Base-by-base conservation (phyloP, 768 basidiomycete species). In the Lactarius vividus region DNA sequence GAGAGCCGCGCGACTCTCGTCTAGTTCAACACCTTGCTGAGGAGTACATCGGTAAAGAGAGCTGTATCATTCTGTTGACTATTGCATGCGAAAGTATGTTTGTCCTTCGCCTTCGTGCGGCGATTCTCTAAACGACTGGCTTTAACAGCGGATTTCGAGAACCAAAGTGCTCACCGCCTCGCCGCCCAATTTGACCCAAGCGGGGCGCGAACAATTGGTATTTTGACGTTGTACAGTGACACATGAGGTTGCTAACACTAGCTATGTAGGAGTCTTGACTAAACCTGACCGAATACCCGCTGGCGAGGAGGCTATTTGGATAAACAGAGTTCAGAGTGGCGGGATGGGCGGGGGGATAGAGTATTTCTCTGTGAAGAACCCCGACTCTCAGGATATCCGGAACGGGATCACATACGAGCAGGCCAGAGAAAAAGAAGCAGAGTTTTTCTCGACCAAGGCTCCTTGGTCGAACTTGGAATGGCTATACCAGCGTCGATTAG, bases 181-280 rank as follows among this genome's bases (percentile, higher is more conserved):
- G 84, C 88, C 0, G 87, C 85, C 70, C 58, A 76, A 16, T 76
- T 82, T 57, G 89, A 92, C 66, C 84, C 85, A 0, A 75, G 83
- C 1, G 89, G 90, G 0, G 81, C 80, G 58, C 80, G 89, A 4
- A 92, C 89, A 0, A 87, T 92, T 18, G 89, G 91, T 89, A 66
- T 11, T 81, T 70, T 7, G 13, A 54, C 26, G 31, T 18, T 11
- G 46, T 57, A 23, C 52, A 18, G 16, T n/a, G 16, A 6, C 13
- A n/a, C 60, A 9, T 40, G 29, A 18, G 7, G 7, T 3, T 31
- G n/a, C 29, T 64, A 16, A 65, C 42, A 26, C 15, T 6, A 1
- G 28, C 26, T 5, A 18, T 23, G 44, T 40, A 69, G 62, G 68
- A 42, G 66, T 64, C 15, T 63, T 67, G 8, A 54, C 63, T 23